Evolutionary conservation across 2,329 filamentous ascomycete genomes (phyloP), one percentile per base, ranked within the genome.

Genomic region (Tolypocladium nubicola): DNA sequence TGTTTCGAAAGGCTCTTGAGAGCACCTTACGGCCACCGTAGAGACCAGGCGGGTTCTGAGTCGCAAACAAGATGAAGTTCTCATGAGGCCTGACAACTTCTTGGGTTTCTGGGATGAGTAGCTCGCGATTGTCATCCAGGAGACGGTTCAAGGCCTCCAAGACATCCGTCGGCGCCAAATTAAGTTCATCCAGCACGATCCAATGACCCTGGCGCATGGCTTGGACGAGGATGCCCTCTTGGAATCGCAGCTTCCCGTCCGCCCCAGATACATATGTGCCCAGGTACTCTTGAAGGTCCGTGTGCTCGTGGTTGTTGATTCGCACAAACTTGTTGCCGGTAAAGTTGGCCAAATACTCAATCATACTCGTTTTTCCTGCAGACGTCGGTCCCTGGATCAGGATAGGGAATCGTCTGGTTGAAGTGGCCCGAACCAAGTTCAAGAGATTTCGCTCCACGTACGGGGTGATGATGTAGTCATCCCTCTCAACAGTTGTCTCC

Each of bases 281-380:
- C 7, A 99, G 76, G 66, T 99, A 99, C 69, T 99, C 95, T 71
- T 99, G 94, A 41, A 99, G 77, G 70, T 99, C 94, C 0, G 94
- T 99, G 67, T 99, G 94, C 68, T 99, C 95, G 72, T 99, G 94
- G 64, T 99, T 99, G 75, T 99, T 99, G 77, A 99, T 99, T 59
- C 94, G 85, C 49, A 99, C 91, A 68, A 97, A 99, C 67, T 89
- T 94, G 70, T 99, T 96, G 4, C 95, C 94, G 37, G 91, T 97
- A 57, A 89, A 88, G 67, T 96, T 94, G n/a, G 95, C 93, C 41
- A 99, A 80, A 69, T 96, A 97, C 72, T 97, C 93, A 47, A 99
- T 96, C 94, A 99, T 99, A 72, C 93, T 97, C 0, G 94, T 99
- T 73, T 99, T 99, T 62, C 94, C 94, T 14, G 93, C 89, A 6